These are phyloP conservation scores for Talaromyces pinophilus DNA, from an alignment of 2,329 filamentous ascomycete genomes.

Conservation along the genomic window DNA sequence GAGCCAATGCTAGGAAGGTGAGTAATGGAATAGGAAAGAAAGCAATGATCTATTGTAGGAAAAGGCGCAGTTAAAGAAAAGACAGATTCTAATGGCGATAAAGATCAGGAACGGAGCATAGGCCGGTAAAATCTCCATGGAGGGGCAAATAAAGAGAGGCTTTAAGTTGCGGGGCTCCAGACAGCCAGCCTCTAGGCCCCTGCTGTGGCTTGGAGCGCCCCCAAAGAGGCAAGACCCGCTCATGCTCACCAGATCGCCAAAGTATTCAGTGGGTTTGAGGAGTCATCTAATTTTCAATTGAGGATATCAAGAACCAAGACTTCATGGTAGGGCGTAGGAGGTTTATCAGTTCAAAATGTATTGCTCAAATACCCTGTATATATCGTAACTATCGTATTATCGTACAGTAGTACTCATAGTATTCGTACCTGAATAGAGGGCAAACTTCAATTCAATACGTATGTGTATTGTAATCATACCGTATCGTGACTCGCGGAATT, in stretches of 20 bases:
- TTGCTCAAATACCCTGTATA: neutral
- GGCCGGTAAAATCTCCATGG: neutral
- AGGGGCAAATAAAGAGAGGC: neutral
- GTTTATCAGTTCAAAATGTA: neutral
- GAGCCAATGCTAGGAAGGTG: neutral
- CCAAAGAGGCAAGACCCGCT: neutral
- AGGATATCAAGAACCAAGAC: too few relatives aligned
- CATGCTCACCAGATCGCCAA: neutral
- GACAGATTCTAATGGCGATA: neutral
- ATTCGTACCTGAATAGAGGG: neutral
- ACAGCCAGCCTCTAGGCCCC: slow-evolving; percentile 3
- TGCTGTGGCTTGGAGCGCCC: neutral
- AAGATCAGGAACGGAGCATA: slow-evolving; percentile 6
- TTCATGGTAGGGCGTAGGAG: too few relatives aligned
- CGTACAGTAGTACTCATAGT: neutral
- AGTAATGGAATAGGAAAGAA: neutral
- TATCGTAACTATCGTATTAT: neutral
- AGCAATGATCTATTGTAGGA: neutral
- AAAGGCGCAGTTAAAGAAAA: neutral
- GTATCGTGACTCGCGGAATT: neutral
- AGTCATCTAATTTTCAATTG: neutral
- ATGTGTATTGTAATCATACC: neutral
- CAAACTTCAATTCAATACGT: neutral
- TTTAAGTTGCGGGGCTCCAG: slow-evolving; percentile 7
- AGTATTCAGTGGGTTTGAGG: neutral